Percentiles rank a stretch among this genome's conserved stretches.
Conservation (phyloP, 2,329 filamentous ascomycete genomes). For the Diaporthe citriasiana region DNA sequence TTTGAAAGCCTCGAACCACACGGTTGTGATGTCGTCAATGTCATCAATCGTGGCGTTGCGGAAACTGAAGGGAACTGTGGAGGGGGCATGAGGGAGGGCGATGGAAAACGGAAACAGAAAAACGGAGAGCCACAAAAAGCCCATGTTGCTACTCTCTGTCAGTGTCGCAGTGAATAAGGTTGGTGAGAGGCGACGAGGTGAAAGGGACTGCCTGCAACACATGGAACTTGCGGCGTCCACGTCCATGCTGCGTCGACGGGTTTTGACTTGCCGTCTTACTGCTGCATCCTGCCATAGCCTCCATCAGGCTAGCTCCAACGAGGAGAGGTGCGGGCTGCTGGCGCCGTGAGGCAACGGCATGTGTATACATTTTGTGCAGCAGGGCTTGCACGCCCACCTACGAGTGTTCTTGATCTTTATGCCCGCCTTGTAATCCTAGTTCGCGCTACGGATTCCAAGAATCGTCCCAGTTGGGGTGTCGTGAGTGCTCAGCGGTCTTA, state of each 20-base stretch:
- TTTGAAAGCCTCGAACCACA: conserved; percentile 33
- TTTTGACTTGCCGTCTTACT: background rate
- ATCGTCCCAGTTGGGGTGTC: background rate
- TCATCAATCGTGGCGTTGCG: conserved; percentile 39
- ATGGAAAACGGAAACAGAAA: background rate
- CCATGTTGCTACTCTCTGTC: conserved; percentile 4
- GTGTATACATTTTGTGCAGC: background rate
- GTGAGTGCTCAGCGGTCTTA: background rate
- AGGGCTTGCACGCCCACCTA: background rate
- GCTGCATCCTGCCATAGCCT: background rate
- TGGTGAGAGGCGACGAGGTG: no score
- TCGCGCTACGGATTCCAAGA: no score
- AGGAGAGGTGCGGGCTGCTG: background rate
- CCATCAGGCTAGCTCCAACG: conserved; percentile 5
- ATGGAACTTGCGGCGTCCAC: background rate
- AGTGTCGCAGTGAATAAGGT: background rate
- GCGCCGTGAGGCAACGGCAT: no score
- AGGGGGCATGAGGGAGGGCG: background rate
- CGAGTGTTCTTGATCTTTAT: background rate
- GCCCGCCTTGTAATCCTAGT: background rate
- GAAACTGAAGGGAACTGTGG: conserved; percentile 11
- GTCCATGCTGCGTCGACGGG: background rate
- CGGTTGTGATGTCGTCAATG: conserved; percentile 37
- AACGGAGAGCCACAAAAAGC: background rate
- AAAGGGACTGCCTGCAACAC: no score